These are phyloP conservation scores for Abrus pulchellus DNA, from an alignment of 306 rosid species.

Conservation along the genomic window DNA sequence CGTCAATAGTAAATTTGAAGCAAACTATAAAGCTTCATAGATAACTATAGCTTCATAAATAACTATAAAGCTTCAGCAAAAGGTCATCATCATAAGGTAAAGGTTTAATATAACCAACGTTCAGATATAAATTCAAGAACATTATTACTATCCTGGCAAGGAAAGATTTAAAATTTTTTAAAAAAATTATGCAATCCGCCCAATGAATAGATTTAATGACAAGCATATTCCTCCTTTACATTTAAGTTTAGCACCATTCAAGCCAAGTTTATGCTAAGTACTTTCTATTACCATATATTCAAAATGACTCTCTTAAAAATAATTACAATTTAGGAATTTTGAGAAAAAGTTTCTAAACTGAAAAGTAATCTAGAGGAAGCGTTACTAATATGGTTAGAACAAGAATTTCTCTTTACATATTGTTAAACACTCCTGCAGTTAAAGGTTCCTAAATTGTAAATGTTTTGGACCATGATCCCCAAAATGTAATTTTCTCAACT, in stretches of 20 bases:
- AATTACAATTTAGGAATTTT: not conserved
- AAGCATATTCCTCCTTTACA: conserved; percentile 13
- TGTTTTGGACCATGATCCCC: conserved; percentile 15
- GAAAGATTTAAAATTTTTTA: not conserved
- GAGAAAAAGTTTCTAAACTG: not conserved
- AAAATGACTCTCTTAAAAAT: not conserved
- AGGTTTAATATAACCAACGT: not conserved
- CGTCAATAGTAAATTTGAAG: conserved; percentile 5
- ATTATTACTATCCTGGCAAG: not conserved
- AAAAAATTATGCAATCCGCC: not conserved
- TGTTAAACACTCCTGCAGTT: not conserved
- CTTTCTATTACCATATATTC: conserved; percentile 5
- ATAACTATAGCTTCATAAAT: conserved; percentile 1
- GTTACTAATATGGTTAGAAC: conserved; percentile 8
- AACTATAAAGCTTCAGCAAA: not conserved
- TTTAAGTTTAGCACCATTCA: not conserved
- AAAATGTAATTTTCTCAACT: conserved; percentile 8
- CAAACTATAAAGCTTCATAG: conserved; percentile 16
- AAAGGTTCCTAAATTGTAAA: conserved; percentile 29
- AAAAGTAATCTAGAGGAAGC: not conserved
- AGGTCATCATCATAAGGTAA: conserved; percentile 24
- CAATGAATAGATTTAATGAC: conserved; percentile 7
- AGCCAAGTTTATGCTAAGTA: not conserved
- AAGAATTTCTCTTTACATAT: not conserved
- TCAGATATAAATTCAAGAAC: not conserved